A percentile compares a stretch with the other conserved stretches of the same genome.
These are phyloP conservation scores for Pyrenochaeta sp. DNA, from an alignment of 2,329 filamentous ascomycete genomes.

Conservation along the genomic window DNA sequence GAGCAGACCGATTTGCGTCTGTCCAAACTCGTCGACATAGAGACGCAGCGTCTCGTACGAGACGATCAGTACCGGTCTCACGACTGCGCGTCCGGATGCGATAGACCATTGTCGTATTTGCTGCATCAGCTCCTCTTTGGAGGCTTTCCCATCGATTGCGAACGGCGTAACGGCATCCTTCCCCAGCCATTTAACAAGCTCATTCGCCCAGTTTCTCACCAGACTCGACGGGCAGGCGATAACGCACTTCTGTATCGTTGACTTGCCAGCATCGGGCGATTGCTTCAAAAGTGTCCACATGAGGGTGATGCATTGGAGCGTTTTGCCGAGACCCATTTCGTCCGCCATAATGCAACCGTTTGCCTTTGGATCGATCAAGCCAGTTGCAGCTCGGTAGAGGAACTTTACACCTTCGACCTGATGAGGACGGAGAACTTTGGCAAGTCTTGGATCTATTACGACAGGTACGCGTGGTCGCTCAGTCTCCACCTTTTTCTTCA, in stretches of 20 bases:
- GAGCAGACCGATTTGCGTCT: slow-evolving; percentile 89
- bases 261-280: slow-evolving; percentile 91
- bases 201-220: slow-evolving; percentile 98
- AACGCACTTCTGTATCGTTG: slow-evolving; percentile 94
- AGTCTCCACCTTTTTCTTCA: slow-evolving; percentile 89
- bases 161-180: slow-evolving; percentile 91
- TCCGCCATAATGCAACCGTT: slow-evolving; percentile 99
- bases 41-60: slow-evolving; percentile 95
- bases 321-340: slow-evolving; percentile 98
- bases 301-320: slow-evolving; percentile 93
- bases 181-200: slow-evolving; percentile 95
- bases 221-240: slow-evolving; percentile 96
- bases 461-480: slow-evolving; percentile 91
- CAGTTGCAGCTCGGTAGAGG: slow-evolving; percentile 92
- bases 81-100: slow-evolving; percentile 85
- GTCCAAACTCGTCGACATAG: slow-evolving; percentile 87
- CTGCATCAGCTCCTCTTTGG: slow-evolving; percentile 88
- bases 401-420: slow-evolving; percentile 99
- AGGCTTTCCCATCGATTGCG: slow-evolving; percentile 94
- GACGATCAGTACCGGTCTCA: slow-evolving; percentile 92
- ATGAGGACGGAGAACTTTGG: slow-evolving; percentile 92
- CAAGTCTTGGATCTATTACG: slow-evolving; percentile 89
- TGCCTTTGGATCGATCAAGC: slow-evolving; percentile 91
- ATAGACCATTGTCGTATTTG: slow-evolving; percentile 97
- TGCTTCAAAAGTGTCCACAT: slow-evolving; percentile 98